Evolutionary conservation across 495 filamentous ascomycete genomes (phyloP), one percentile per base, ranked within the genome.

Genomic region (Penicillium egyptiacum): DNA sequence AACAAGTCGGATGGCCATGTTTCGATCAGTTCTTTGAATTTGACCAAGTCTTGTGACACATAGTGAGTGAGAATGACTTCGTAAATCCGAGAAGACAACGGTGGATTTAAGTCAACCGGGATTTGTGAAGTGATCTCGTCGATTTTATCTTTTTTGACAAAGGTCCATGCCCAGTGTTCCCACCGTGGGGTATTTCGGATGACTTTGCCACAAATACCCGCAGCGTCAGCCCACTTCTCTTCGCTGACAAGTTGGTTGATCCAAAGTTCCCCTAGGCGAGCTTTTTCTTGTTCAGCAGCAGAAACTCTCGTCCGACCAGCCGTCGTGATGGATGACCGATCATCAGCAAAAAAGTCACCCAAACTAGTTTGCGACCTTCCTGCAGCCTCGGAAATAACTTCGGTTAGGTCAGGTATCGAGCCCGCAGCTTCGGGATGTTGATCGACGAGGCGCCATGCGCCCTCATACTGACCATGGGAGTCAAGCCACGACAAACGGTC

Each of bases 101-200:
- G 85, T 8, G 91, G 90, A n/a, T 81, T 83, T 49, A 93, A 76
- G 26, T 84, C 83, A 1, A 82, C 84, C 0, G 94, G 94, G 19
- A 98, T 89, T 61, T 87, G 86, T 23, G 86, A 80, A 6, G 89
- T 88, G 33, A 98, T 95, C 55, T 98, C 93, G 64, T 96, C 88
- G 58, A 92, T 86, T 63, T 87, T 91, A 56, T 87, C 77, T 6
- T 90, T 88, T 45, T 88, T 86, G 26, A 92, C 90, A 66, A 98
- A 98, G 0, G 80, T 84, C 85, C 87, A 92, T 9, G 93, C 87
- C 92, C 92, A 97, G 59, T 93, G 87, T 69, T 98, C 92, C 95
- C 95, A 98, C 59, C 88, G 79, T 44, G 85, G 72, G 4, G 91
- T 81, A n/a, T 84, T 88, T 37, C 84, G 81, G 0, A 97, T 73